These are phyloP conservation scores for Fermentozyma sake DNA, from an alignment of 1,139 yeast genomes.

Conservation along the genomic window DNA sequence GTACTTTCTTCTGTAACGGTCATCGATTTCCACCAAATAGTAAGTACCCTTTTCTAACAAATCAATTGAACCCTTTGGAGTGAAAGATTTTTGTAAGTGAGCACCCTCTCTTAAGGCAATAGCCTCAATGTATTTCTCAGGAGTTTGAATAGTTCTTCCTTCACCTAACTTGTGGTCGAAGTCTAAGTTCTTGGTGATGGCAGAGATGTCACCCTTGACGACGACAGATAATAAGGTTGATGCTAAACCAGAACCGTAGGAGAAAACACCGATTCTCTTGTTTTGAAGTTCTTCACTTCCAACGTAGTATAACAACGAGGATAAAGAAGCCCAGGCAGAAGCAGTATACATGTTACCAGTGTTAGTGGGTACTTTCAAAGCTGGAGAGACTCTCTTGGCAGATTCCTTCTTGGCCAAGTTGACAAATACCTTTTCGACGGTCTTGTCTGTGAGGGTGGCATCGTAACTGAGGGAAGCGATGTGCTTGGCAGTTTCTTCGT, in stretches of 20 bases:
- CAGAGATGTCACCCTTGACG: slow-evolving; percentile 76
- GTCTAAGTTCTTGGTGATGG: slow-evolving; percentile 62
- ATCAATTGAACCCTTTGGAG: slow-evolving; percentile 77
- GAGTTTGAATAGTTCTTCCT: slow-evolving; percentile 64
- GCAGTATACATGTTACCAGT: slow-evolving; percentile 99
- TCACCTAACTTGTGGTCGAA: slow-evolving; percentile 63
- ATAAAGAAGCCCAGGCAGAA: slow-evolving; percentile 82
- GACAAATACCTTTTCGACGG: slow-evolving; percentile 81
- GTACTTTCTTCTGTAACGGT: slow-evolving; percentile 81
- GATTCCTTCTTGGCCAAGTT: slow-evolving; percentile 70
- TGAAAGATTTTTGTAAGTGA: slow-evolving; percentile 72
- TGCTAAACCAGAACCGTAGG: slow-evolving; percentile 98
- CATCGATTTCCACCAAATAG: slow-evolving; percentile 82
- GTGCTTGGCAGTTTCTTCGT: slow-evolving; percentile 52
- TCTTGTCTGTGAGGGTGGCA: slow-evolving; percentile 72
- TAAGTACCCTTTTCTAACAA: slow-evolving; percentile 71
- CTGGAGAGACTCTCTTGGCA: slow-evolving; percentile 70
- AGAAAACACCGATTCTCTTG: slow-evolving; percentile 88
- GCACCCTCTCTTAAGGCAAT: slow-evolving; percentile 85
- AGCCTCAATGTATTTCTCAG: slow-evolving; percentile 77
- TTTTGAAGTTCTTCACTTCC: slow-evolving; percentile 70
- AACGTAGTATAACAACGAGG: slow-evolving; percentile 74
- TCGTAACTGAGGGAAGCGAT: slow-evolving; percentile 67
- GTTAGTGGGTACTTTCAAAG: slow-evolving; percentile 86
- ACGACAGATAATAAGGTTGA: slow-evolving; percentile 78